Conservation (phyloP, 2,329 filamentous ascomycete species). For the Sclerotinia sclerotiorum region DNA sequence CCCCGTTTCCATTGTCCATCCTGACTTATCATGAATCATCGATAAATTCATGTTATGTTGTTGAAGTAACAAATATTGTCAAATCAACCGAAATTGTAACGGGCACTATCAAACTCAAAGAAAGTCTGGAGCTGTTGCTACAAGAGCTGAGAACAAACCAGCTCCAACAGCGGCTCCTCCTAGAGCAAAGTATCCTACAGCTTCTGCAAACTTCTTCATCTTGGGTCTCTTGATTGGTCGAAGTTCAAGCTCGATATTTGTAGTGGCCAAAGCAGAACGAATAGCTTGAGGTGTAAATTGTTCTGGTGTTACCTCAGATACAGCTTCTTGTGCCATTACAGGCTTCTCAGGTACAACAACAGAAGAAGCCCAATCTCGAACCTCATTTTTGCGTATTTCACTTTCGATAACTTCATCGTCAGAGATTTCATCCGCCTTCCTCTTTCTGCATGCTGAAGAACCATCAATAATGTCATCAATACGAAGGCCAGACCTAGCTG, state of each 20-base stretch:
- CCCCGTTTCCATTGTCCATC: background rate
- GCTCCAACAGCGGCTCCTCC: slow-evolving; percentile 42
- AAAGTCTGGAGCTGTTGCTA: slow-evolving; percentile 43
- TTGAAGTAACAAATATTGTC: background rate
- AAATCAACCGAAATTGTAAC: background rate
- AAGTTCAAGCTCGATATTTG: slow-evolving; percentile 25
- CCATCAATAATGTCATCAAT: slow-evolving; percentile 39
- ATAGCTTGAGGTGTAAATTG: background rate
- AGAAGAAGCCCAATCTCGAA: slow-evolving; percentile 32
- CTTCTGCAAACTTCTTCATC: slow-evolving; percentile 33
- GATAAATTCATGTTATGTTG: background rate
- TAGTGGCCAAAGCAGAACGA: background rate
- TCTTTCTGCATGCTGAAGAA: slow-evolving; percentile 30
- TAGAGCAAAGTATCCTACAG: slow-evolving; percentile 39
- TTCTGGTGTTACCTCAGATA: background rate
- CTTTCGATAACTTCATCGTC: background rate
- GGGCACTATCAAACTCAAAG: slow-evolving; percentile 26
- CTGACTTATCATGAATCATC: background rate
- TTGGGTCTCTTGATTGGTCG: slow-evolving; percentile 38
- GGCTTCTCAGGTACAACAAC: background rate
- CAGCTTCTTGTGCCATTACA: background rate
- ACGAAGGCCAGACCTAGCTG: slow-evolving; percentile 34
- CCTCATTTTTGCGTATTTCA: slow-evolving; percentile 33
- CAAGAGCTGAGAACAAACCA: slow-evolving; percentile 43
- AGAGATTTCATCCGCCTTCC: slow-evolving; percentile 40